Evolutionary conservation across 1,139 yeast genomes (phyloP).

Genomic region (Hemisphaericaspora subhashii): DNA sequence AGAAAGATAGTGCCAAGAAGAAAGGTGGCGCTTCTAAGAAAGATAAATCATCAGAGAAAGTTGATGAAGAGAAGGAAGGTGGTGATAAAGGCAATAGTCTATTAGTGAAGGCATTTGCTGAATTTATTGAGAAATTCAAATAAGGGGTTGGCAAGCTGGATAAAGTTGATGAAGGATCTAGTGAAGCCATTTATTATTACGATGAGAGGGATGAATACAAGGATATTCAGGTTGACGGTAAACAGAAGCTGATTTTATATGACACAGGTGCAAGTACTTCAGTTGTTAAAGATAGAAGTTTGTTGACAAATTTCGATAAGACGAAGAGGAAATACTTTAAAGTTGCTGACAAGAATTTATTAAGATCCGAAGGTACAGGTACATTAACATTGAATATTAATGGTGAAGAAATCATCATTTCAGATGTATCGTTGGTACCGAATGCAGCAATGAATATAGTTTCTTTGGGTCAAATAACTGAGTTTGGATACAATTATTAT

Average conservation of each 20-base stretch:
- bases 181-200: neutral
- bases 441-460: neutral
- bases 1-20: no score
- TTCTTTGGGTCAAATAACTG: neutral
- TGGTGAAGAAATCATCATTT: neutral
- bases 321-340: constrained; percentile 30
- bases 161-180: neutral
- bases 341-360: constrained; percentile 37
- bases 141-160: neutral
- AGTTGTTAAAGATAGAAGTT: neutral
- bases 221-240: neutral
- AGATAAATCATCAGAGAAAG: no score
- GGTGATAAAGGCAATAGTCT: no score
- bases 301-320: neutral
- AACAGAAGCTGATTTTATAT: neutral
- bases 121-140: neutral
- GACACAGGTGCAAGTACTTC: neutral
- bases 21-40: no score
- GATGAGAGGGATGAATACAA: neutral
- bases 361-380: constrained; percentile 2
- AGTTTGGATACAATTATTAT: neutral
- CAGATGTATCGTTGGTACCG: neutral
- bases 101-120: neutral
- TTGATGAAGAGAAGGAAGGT: no score
- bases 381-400: neutral